Evolutionary conservation across 352 stramenopile genomes (phyloP).

Genomic region (Thalassiosira hispida): DNA sequence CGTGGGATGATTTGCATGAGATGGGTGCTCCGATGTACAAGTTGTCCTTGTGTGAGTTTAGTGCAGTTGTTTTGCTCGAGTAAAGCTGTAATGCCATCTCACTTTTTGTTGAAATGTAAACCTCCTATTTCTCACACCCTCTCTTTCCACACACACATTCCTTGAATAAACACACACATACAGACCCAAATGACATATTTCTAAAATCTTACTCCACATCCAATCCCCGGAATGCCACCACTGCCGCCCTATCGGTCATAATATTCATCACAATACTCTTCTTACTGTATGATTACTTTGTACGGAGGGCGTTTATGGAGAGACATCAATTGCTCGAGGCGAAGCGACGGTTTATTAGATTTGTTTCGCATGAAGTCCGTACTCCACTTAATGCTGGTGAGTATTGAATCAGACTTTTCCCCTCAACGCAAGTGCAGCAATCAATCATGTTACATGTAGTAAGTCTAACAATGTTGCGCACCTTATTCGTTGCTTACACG

Average conservation of each 20-base stretch:
- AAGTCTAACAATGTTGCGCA: too few relatives aligned
- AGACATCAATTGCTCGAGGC: slow-evolving; percentile 51
- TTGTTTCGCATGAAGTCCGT: slow-evolving; percentile 71
- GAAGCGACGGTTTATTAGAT: slow-evolving; percentile 70
- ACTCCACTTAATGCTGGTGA: slow-evolving; percentile 63
- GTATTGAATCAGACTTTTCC: too few relatives aligned
- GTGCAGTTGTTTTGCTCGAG: too few relatives aligned
- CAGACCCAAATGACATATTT: slow-evolving; percentile 56
- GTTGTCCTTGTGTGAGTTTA: slow-evolving; percentile 20
- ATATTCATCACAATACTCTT: slow-evolving; percentile 62
- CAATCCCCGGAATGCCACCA: slow-evolving; percentile 42
- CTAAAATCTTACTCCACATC: slow-evolving; percentile 54
- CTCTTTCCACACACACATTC: too few relatives aligned
- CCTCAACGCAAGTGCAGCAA: too few relatives aligned
- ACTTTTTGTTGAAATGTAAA: too few relatives aligned
- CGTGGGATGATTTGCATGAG: slow-evolving; percentile 3
- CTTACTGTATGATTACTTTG: slow-evolving; percentile 66
- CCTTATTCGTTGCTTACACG: neutral
- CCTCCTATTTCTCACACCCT: too few relatives aligned
- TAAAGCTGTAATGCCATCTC: too few relatives aligned
- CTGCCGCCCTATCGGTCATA: slow-evolving; percentile 53
- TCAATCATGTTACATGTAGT: too few relatives aligned
- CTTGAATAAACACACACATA: too few relatives aligned
- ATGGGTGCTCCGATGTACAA: slow-evolving; percentile 2
- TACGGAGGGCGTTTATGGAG: slow-evolving; percentile 49